Evolutionary conservation across 129 eudicot genomes (phyloP), one percentile per base, ranked within the genome.

Genomic region (Solidago caesia): DNA sequence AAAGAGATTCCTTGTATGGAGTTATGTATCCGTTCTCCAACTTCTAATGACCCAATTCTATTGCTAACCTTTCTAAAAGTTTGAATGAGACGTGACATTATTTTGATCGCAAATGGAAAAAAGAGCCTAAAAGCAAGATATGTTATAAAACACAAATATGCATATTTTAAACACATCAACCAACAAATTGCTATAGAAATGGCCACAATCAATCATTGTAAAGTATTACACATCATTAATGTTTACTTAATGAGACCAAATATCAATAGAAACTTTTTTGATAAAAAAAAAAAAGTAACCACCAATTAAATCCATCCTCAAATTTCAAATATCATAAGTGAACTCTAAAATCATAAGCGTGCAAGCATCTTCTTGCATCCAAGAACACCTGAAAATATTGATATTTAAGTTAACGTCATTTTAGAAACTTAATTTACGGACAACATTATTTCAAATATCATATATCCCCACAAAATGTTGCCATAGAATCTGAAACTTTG

Each of bases 371-470:
- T 90, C 81, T 79, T 86, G 82, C 85, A 84, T 61, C 85, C 46
- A 70, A 88, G 5, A 44, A 86, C 91, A 70, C 91, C 91, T 3
- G 80, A 58, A 75, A 83, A 68, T 81, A 88, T 78, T 16, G 82
- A 85, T 71, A 82, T 71, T 75, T 82, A 52, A 51, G 94, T 84
- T 44, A 86, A 72, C 26, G 87, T n/a, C 2, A 29, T 29, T 29
- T 29, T 29, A 29, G 39, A 29, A 29, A 29, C 39, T n/a, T n/a
- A n/a, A n/a, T 29, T 29, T 29, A 29, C 1, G 39, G 2, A 29
- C 39, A 29, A 29, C 39, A n/a, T 29, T 29, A 29, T 1, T 29
- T 2, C 39, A 29, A 29, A 29, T 29, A 29, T 29, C 39, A 29
- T 29, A 2, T 29, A 29, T 29, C 2, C 1, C 1, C 39, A 29